phyloP scores from a whole-genome alignment of 2,329 filamentous ascomycete species.

The Corinectria fuckeliana region DNA sequence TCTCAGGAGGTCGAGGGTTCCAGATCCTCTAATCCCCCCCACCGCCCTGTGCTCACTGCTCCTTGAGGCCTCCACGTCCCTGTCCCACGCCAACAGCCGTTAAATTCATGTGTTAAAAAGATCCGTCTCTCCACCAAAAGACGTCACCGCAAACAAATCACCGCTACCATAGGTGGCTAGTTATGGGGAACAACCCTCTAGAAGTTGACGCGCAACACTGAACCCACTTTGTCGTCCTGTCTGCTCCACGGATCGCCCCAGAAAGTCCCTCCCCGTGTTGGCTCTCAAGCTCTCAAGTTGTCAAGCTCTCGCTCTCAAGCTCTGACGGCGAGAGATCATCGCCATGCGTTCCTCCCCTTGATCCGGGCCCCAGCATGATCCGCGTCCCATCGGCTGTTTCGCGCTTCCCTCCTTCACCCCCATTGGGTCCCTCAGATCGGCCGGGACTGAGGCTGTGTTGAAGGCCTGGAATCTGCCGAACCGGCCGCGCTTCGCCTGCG shows the following conservation, averaged over 20 bases:
- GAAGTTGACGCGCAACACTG: constrained; percentile 11
- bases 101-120: background rate
- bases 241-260: background rate
- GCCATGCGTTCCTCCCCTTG: constrained; percentile 13
- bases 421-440: constrained; percentile 10
- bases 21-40: background rate
- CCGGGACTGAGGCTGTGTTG: background rate
- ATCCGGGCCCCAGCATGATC: constrained; percentile 14
- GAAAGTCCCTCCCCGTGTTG: background rate
- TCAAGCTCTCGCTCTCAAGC: no score
- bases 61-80: background rate
- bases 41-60: background rate
- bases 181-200: no score
- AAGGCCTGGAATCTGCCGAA: constrained; percentile 4
- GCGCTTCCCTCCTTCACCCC: background rate
- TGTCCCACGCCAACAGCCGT: constrained; percentile 1
- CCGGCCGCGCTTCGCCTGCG: constrained; percentile 9
- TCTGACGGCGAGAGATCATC: background rate
- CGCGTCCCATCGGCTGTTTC: constrained; percentile 7
- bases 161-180: no score
- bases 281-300: no score
- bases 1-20: constrained; percentile 8
- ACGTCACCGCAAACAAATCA: constrained; percentile 8
- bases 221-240: constrained; percentile 4
- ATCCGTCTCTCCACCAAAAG: constrained; percentile 12